These are phyloP conservation scores for Suaeda aralocaspica DNA, from an alignment of 148 eudicot genomes.

Conservation along the genomic window DNA sequence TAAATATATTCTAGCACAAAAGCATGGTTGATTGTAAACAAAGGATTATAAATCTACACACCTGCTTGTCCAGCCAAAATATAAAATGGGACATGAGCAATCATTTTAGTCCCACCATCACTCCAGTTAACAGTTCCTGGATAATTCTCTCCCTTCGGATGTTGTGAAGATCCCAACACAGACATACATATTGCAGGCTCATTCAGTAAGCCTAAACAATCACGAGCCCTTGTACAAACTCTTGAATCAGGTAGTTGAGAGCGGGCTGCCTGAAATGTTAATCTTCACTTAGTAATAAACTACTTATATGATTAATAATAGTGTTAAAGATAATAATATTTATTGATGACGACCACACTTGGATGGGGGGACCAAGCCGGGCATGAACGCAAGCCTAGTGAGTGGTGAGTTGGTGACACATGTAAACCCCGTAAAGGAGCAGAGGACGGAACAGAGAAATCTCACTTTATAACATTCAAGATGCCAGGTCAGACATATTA, in stretches of 20 bases:
- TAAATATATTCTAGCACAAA: neutral
- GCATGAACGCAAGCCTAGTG: too few species aligned
- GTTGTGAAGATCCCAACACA: slow-evolving; percentile 73
- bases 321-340: too few species aligned
- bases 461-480: too few species aligned
- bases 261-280: slow-evolving; percentile 73
- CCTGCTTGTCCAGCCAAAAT: slow-evolving; percentile 79
- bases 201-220: slow-evolving; percentile 85
- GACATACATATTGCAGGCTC: slow-evolving; percentile 90
- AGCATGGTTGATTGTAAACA: neutral
- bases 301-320: too few species aligned
- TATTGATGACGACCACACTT: too few species aligned
- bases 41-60: slow-evolving; percentile 15
- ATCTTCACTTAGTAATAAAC: slow-evolving; percentile 2
- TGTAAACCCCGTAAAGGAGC: too few species aligned
- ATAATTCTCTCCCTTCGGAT: slow-evolving; percentile 40
- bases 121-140: slow-evolving; percentile 85
- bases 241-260: slow-evolving; percentile 77
- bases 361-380: too few species aligned
- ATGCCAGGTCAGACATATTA: too few species aligned
- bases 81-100: slow-evolving; percentile 82
- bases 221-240: slow-evolving; percentile 88
- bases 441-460: too few species aligned
- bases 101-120: slow-evolving; percentile 68
- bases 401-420: too few species aligned